phyloP scores from a whole-genome alignment of 495 filamentous ascomycete genomes.

The Xylaria telfairii region DNA sequence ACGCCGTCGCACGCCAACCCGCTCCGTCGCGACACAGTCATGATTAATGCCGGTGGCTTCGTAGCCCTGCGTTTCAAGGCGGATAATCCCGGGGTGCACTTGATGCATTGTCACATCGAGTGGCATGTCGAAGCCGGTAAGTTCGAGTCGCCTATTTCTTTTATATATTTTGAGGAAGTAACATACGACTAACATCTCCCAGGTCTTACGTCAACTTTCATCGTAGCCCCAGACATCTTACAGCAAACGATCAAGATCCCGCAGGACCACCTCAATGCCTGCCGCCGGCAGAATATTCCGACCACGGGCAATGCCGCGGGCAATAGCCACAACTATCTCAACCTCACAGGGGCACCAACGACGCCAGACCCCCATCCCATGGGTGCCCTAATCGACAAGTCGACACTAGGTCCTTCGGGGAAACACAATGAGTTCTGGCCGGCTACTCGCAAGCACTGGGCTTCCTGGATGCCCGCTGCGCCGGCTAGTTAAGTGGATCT shows the following conservation, averaged over 20 bases:
- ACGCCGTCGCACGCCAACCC: conserved; percentile 51
- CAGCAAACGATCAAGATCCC: conserved; percentile 70
- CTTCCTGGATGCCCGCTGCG: conserved; percentile 1
- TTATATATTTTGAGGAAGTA: neutral
- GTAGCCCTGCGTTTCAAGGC: conserved; percentile 64
- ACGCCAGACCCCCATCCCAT: neutral
- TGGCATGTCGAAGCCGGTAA: conserved; percentile 72
- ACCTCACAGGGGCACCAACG: conserved; percentile 53
- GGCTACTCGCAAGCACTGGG: conserved; percentile 15
- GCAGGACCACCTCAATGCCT: conserved; percentile 62
- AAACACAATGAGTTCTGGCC: conserved; percentile 16
- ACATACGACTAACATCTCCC: conserved; percentile 32
- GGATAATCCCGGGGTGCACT: conserved; percentile 78
- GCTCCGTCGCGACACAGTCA: conserved; percentile 62
- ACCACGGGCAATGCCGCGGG: conserved; percentile 77
- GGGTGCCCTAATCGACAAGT: conserved; percentile 2
- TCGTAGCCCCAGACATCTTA: conserved; percentile 70
- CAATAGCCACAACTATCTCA: conserved; percentile 64
- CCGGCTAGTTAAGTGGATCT: neutral
- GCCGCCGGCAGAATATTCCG: conserved; percentile 55
- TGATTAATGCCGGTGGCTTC: conserved; percentile 59
- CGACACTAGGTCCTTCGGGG: neutral
- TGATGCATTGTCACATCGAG: conserved; percentile 84
- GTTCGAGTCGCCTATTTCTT: conserved; percentile 39
- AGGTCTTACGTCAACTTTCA: conserved; percentile 72